Evolutionary conservation across 2,329 filamentous ascomycete species (phyloP), one percentile per base, ranked within the genome.

Genomic region (Fusarium napiforme): DNA sequence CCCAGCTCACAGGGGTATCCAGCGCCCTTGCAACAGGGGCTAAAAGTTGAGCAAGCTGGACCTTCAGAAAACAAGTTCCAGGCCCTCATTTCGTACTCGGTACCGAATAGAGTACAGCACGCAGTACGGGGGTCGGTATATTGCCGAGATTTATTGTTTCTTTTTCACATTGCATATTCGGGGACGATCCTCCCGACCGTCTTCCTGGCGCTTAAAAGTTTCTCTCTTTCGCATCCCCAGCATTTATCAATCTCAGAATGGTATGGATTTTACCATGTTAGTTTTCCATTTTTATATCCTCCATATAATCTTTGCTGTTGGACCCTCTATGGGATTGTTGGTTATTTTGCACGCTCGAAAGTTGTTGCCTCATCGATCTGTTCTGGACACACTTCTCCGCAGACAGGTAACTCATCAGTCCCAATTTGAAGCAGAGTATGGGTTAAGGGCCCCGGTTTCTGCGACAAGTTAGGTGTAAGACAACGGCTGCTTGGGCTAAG

Each of bases 121-220:
- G 67, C 64, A 52, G 64, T 66, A 52, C 66, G 62, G 39, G 63
- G 69, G 70, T 26, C 18, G 69, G 64, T 50, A 40, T 40, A n/a
- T 59, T 30, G 30, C 43, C 46, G 37, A 34, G n/a, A 40, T 73
- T 57, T 67, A 68, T 60, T 55, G 53, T 65, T 49, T 50, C n/a
- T 43, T 53, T 23, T 46, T 66, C 58, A 71, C 52, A 30, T 34
- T 75, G 60, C 70, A 70, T 64, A 53, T 65, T 60, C 47, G 64
- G 71, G 46, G 60, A 50, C 60, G 55, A 53, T 37, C 18, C 28
- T 55, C 53, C 30, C 40, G 43, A 64, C 60, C 45, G 56, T 49
- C 43, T 70, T 64, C 71, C 67, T 66, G 75, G 75, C 75, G 75
- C 73, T 75, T 59, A 77, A 77, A 77, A 77, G 75, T 77, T 71